Evolutionary conservation across 805 yeast genomes (phyloP).

Genomic region (Blastobotrys robertii): DNA sequence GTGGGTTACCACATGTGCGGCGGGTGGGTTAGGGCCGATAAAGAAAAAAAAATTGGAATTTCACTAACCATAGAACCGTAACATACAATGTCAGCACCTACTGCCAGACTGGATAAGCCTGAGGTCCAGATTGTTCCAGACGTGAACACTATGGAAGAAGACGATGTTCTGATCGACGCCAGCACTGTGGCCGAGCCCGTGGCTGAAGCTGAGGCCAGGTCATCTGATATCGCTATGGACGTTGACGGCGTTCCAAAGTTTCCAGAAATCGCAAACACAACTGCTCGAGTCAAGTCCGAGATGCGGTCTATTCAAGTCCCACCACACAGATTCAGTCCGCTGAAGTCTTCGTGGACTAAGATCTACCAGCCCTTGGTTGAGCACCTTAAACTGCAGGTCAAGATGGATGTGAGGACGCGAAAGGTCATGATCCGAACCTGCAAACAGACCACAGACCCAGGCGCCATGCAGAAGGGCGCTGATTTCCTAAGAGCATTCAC

Average conservation of each 20-base stretch:
- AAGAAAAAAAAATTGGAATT: conserved; percentile 3
- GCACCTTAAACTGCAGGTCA: conserved; percentile 85
- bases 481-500: conserved; percentile 95
- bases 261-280: conserved; percentile 57
- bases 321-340: conserved; percentile 94
- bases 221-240: conserved; percentile 46
- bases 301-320: conserved; percentile 88
- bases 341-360: conserved; percentile 84
- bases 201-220: conserved; percentile 18
- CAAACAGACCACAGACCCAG: conserved; percentile 75
- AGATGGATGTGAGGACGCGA: conserved; percentile 80
- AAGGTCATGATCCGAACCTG: conserved; percentile 76
- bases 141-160: conserved; percentile 25
- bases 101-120: conserved; percentile 22
- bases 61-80: neutral
- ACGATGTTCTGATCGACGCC: conserved; percentile 33
- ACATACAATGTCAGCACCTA: conserved; percentile 27
- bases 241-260: conserved; percentile 85
- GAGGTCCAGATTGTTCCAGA: neutral
- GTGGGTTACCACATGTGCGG: too few species aligned
- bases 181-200: conserved; percentile 13
- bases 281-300: conserved; percentile 66
- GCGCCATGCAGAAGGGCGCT: conserved; percentile 96
- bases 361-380: conserved; percentile 94
- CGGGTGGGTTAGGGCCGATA: neutral